Percentiles rank a stretch among this genome's conserved stretches.
Evolutionary conservation across 495 filamentous ascomycete species (phyloP).

Genomic region (Aspergillus bertholletiae): DNA sequence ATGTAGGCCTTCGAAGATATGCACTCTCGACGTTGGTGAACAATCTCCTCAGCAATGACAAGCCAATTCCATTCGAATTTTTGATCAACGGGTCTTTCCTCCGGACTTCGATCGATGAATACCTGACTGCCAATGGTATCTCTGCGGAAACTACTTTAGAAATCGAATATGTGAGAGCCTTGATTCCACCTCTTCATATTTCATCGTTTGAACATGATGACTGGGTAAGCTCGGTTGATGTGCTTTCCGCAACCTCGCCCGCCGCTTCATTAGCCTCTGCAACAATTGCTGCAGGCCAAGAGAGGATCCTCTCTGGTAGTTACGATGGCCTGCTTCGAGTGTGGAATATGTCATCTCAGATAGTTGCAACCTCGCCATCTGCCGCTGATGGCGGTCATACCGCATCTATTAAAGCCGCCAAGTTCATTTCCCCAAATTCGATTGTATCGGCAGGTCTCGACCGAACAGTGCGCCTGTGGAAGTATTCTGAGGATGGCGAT

Average conservation of each 20-base stretch:
- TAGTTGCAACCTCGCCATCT: constrained; percentile 65
- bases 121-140: constrained; percentile 78
- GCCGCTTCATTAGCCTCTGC: constrained; percentile 55
- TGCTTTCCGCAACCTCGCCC: constrained; percentile 63
- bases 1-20: constrained; percentile 78
- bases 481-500: constrained; percentile 66
- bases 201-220: constrained; percentile 93
- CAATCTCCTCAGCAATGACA: constrained; percentile 73
- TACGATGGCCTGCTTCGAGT: constrained; percentile 86
- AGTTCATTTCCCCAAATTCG: constrained; percentile 71
- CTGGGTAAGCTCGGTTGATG: constrained; percentile 92
- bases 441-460: constrained; percentile 81
- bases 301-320: constrained; percentile 78
- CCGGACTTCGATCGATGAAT: constrained; percentile 82
- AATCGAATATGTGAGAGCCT: constrained; percentile 87
- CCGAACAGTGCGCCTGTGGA: constrained; percentile 81
- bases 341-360: constrained; percentile 82
- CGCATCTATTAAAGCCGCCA: constrained; percentile 71
- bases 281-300: constrained; percentile 44
- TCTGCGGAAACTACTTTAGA: constrained; percentile 81
- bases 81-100: constrained; percentile 89
- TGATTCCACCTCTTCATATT: constrained; percentile 81
- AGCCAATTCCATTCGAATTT: constrained; percentile 92
- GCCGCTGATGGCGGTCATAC: constrained; percentile 66
- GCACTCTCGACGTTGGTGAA: constrained; percentile 91